Base-by-base conservation (phyloP, 805 yeast species). In the Dipodascus albidus region DNA sequence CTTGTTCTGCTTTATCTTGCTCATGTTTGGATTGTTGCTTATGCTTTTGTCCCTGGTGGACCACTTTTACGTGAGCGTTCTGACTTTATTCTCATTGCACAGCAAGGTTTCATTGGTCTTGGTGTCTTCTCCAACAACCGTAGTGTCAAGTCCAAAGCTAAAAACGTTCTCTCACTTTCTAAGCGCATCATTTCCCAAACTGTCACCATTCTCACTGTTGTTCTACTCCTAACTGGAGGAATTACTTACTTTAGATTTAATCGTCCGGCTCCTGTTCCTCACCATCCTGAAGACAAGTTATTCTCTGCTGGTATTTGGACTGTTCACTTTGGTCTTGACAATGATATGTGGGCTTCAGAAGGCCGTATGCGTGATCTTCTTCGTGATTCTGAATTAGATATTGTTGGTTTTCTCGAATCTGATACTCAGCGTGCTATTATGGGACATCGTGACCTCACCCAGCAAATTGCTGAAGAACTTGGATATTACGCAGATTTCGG, bases 281-380 rank as follows among this genome's bases (percentile, higher is more conserved):
- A 79, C 60, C 85, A 82, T 61, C 82, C 88, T 14, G 75, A 75
- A n/a, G 77, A 75, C 4, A 78, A 82, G 59, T 67, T 87, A 2
- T 78, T 93, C 61, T 89, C 96, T 1, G 90, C 97, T 1, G 99
- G 98, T 66, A 90, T 93, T 57, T 93, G 99, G 99, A 91, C 98
- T 21, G 83, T 93, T 58, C 99, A 93, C 71, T 93, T 93, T 66
- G 99, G 97, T 22, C 76, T 93, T 51, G 99, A 93, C 67, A 93
- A 93, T 67, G 96, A 89, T 65, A 85, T 93, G 93, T 93, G 99
- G 99, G 91, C 95, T 0, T 80, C 89, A 58, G 97, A 93, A 69
- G 82, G 80, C 47, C 79, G 97, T 59, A 91, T 93, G 96, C 74
- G 83, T 55, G 83, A 85, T 59, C 77, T 91, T 51, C 80, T 93